Conservation (phyloP, 1,284 basidiomycete genomes). For the Chiua sp. region DNA sequence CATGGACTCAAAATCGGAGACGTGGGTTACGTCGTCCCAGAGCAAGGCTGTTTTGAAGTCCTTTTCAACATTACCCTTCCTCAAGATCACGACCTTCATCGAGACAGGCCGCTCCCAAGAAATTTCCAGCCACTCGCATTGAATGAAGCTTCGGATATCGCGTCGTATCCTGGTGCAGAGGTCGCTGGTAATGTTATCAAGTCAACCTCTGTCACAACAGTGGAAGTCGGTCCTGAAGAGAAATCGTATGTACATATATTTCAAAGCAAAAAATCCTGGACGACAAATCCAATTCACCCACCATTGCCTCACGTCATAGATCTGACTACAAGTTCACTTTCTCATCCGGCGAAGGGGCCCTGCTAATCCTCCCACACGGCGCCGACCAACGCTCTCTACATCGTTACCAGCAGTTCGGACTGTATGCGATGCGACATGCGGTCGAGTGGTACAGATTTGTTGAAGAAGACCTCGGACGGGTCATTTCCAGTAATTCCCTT, state of each 20-base stretch:
- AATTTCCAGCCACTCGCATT: neutral
- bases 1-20: conserved; percentile 3
- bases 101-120: neutral
- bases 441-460: conserved; percentile 2
- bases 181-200: neutral
- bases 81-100: neutral
- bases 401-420: neutral
- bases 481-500: neutral
- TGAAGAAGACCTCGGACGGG: neutral
- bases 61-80: no score
- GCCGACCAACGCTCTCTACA: neutral
- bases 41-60: no score
- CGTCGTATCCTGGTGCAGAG: neutral
- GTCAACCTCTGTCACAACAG: neutral
- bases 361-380: neutral
- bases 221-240: neutral
- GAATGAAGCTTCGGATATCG: neutral
- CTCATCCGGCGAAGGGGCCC: neutral
- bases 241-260: neutral
- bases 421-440: neutral
- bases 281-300: no score
- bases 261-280: neutral
- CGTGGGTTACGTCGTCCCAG: neutral
- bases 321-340: neutral
- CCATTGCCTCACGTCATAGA: neutral